Conservation (phyloP, 257 asterid genomes). For the Nyctanthes arbortristis region DNA sequence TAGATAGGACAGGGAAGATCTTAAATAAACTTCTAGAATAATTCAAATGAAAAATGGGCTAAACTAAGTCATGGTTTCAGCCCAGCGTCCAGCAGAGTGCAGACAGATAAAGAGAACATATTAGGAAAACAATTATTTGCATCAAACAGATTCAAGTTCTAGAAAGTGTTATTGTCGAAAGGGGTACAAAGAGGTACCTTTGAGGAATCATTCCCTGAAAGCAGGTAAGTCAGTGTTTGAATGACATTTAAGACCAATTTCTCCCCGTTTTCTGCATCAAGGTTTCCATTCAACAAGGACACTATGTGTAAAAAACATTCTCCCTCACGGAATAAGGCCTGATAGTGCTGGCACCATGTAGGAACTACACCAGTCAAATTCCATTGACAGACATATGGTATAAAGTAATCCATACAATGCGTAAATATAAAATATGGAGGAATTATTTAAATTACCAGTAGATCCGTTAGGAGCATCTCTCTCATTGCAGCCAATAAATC, state of each 20-base stretch:
- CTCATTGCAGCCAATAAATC: conserved; percentile 84
- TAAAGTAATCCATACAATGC: not conserved
- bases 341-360: conserved; percentile 68
- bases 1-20: conserved; percentile 1
- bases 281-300: conserved; percentile 84
- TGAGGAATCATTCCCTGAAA: conserved; percentile 79
- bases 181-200: conserved; percentile 60
- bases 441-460: conserved; percentile 51
- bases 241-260: conserved; percentile 87
- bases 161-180: conserved; percentile 21
- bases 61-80: not conserved
- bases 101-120: not conserved
- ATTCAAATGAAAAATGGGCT: not conserved
- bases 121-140: conserved; percentile 6
- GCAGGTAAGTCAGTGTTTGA: conserved; percentile 78
- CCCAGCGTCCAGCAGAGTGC: not conserved
- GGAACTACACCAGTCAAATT: conserved; percentile 30
- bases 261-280: conserved; percentile 79
- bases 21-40: not conserved
- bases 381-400: not conserved
- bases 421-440: conserved; percentile 14
- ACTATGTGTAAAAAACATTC: conserved; percentile 95
- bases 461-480: conserved; percentile 63
- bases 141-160: conserved; percentile 15
- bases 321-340: conserved; percentile 82